Evolutionary conservation across 306 rosid genomes (phyloP).

Genomic region (Ochetophila trinervis): DNA sequence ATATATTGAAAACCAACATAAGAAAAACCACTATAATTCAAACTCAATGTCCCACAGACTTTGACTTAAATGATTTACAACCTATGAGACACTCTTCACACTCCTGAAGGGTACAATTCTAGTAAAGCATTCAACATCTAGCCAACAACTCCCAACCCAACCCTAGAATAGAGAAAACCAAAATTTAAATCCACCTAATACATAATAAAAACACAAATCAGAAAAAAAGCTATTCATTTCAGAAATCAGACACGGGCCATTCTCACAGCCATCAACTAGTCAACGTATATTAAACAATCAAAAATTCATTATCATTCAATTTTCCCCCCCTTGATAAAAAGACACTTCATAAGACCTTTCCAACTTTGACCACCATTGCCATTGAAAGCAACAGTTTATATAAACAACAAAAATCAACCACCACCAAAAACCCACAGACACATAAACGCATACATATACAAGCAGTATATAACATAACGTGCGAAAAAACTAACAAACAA

Average conservation of each 20-base stretch:
- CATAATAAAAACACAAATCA: neutral
- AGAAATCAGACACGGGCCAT: neutral
- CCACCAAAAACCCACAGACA: neutral
- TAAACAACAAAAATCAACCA: neutral
- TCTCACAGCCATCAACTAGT: conserved; percentile 4
- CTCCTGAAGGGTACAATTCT: neutral
- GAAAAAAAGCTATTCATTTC: neutral
- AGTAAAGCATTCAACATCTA: too few species aligned
- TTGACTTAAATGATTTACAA: too few species aligned
- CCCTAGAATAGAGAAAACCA: too few species aligned
- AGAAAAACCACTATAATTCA: too few species aligned
- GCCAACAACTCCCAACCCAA: too few species aligned
- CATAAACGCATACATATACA: neutral
- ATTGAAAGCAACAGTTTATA: neutral
- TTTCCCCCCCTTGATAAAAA: too few species aligned
- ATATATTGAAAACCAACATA: too few species aligned
- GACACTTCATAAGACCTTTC: neutral
- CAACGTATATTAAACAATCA: conserved; percentile 1
- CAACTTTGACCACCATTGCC: conserved; percentile 6
- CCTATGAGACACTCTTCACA: too few species aligned
- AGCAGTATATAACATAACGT: neutral
- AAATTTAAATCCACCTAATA: neutral
- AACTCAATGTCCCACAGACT: too few species aligned
- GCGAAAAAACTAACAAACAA: neutral
- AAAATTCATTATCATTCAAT: neutral